Evolutionary conservation across 1,139 yeast genomes (phyloP).

Genomic region (Kodamaea plutei): DNA sequence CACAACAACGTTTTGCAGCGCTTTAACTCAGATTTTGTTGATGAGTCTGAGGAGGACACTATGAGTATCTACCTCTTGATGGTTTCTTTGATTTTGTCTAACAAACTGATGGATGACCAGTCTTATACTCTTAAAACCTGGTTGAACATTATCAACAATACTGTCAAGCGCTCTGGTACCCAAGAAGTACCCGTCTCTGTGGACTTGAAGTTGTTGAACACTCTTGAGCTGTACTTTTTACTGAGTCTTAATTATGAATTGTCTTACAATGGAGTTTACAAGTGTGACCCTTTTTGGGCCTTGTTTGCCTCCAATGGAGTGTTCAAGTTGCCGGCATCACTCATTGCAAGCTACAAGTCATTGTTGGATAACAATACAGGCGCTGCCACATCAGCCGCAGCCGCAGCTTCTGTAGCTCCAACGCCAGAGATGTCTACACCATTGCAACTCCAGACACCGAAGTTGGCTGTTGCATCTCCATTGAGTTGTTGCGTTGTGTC

Average conservation of each 20-base stretch:
- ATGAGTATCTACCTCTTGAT: constrained; percentile 26
- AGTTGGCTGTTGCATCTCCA: not conserved
- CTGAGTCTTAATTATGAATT: constrained; percentile 27
- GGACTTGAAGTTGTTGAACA: constrained; percentile 22
- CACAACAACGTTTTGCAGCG: constrained; percentile 11
- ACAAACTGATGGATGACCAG: constrained; percentile 49
- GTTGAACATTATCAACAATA: constrained; percentile 24
- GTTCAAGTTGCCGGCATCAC: constrained; percentile 19
- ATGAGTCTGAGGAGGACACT: constrained; percentile 15
- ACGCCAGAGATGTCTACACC: not conserved
- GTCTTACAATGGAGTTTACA: constrained; percentile 21
- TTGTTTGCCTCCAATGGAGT: constrained; percentile 8
- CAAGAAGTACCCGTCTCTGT: constrained; percentile 7
- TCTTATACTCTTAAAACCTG: constrained; percentile 52
- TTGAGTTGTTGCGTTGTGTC: not conserved
- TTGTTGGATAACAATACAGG: constrained; percentile 8
- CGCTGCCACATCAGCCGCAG: not conserved
- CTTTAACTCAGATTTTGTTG: constrained; percentile 5
- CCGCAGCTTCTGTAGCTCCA: not conserved
- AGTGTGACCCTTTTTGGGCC: constrained; percentile 26
- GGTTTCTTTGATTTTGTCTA: constrained; percentile 40
- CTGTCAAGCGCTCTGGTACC: constrained; percentile 6
- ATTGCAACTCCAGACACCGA: no score
- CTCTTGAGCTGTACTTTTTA: constrained; percentile 30
- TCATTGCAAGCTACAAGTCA: constrained; percentile 9